phyloP scores from a whole-genome alignment of 495 filamentous ascomycete genomes.

The Aspergillus olivimuriae region DNA sequence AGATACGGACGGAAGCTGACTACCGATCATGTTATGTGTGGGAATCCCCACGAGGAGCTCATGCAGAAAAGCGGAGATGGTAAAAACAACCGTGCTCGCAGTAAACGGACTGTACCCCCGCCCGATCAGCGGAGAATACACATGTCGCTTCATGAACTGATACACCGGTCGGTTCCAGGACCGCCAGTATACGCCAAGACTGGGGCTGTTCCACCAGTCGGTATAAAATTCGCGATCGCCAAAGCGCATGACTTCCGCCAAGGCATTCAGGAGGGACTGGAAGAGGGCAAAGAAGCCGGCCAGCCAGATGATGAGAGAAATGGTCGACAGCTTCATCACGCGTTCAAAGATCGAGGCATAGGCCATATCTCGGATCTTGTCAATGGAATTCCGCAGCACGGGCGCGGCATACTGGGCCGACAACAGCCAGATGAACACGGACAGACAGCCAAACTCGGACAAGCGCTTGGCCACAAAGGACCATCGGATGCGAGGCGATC shows the following conservation, averaged over 20 bases:
- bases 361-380: slow-evolving; percentile 76
- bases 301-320: slow-evolving; percentile 91
- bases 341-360: slow-evolving; percentile 79
- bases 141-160: slow-evolving; percentile 88
- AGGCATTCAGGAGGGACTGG: slow-evolving; percentile 79
- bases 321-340: slow-evolving; percentile 89
- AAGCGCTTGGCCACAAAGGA: slow-evolving; percentile 77
- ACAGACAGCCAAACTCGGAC: slow-evolving; percentile 65
- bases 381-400: slow-evolving; percentile 78
- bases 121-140: slow-evolving; percentile 78
- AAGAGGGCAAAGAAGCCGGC: slow-evolving; percentile 96
- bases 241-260: slow-evolving; percentile 86
- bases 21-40: slow-evolving; percentile 89
- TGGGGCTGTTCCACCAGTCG: slow-evolving; percentile 94
- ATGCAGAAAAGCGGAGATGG: slow-evolving; percentile 80
- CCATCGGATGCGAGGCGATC: slow-evolving; percentile 71
- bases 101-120: slow-evolving; percentile 63
- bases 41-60: slow-evolving; percentile 91
- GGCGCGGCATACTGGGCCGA: slow-evolving; percentile 91
- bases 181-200: slow-evolving; percentile 84
- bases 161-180: slow-evolving; percentile 98
- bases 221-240: slow-evolving; percentile 92
- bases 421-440: slow-evolving; percentile 86
- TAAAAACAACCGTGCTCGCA: slow-evolving; percentile 74
- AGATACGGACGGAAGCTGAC: slow-evolving; percentile 11